Percentiles rank a stretch among this genome's conserved stretches.
phyloP scores from a whole-genome alignment of 75 land plant genomes.

The Sequoiadendron giganteum region DNA sequence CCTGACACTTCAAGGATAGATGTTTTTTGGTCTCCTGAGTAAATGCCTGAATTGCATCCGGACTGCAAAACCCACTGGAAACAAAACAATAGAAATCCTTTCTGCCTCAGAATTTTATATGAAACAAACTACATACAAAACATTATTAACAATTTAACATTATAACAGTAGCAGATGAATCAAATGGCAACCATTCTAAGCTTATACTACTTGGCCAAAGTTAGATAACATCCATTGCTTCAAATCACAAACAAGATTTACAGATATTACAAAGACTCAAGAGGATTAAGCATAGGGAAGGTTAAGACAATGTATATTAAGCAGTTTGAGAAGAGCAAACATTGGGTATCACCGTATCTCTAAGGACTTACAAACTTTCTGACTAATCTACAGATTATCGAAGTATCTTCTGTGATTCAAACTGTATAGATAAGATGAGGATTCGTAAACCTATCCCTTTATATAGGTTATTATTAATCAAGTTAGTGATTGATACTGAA shows the following conservation, averaged over 20 bases:
- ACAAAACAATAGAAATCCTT: not conserved
- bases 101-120: not conserved
- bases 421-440: not conserved
- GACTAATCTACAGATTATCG: not conserved
- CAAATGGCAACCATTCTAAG: not conserved
- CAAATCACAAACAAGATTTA: not conserved
- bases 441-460: not conserved
- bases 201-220: not conserved
- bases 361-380: not conserved
- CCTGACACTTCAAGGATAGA: constrained; percentile 58
- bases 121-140: not conserved
- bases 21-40: constrained; percentile 75
- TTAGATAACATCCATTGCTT: not conserved
- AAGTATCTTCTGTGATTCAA: not conserved
- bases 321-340: not conserved
- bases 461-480: no score
- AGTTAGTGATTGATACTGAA: not conserved
- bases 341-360: not conserved
- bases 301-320: not conserved
- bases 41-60: constrained; percentile 78
- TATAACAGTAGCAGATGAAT: not conserved
- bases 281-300: not conserved
- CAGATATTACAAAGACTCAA: not conserved
- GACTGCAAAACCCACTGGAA: constrained; percentile 83
- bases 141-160: not conserved